phyloP scores from a whole-genome alignment of 2,329 filamentous ascomycete genomes.

The Fusarium metavorans region DNA sequence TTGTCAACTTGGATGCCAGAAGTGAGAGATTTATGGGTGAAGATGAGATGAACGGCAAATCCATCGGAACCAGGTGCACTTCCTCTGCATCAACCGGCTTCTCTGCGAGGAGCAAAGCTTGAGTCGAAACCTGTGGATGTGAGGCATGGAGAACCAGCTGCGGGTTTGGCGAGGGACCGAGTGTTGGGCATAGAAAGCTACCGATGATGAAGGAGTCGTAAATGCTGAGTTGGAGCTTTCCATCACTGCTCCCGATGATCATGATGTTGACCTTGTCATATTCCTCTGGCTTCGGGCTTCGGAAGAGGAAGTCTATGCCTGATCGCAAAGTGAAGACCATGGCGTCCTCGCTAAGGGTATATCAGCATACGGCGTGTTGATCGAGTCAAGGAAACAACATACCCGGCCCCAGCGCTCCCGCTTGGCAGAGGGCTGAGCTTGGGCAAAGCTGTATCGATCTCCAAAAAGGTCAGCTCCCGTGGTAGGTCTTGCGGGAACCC shows the following conservation, averaged over 20 bases:
- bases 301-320: slow-evolving; percentile 78
- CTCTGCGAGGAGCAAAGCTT: slow-evolving; percentile 73
- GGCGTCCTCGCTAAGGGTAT: slow-evolving; percentile 59
- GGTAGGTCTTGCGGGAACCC: slow-evolving; percentile 68
- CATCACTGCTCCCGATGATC: slow-evolving; percentile 78
- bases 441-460: slow-evolving; percentile 81
- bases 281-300: slow-evolving; percentile 70
- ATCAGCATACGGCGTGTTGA: slow-evolving; percentile 9
- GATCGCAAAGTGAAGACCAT: slow-evolving; percentile 76
- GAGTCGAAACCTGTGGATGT: slow-evolving; percentile 80
- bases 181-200: slow-evolving; percentile 65
- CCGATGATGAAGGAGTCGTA: slow-evolving; percentile 89
- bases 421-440: slow-evolving; percentile 78
- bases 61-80: slow-evolving; percentile 76
- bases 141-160: slow-evolving; percentile 73
- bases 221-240: slow-evolving; percentile 80
- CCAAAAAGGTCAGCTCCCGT: slow-evolving; percentile 77
- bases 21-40: slow-evolving; percentile 85
- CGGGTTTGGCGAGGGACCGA: slow-evolving; percentile 36
- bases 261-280: slow-evolving; percentile 84
- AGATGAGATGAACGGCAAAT: slow-evolving; percentile 84
- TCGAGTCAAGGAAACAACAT: slow-evolving; percentile 33
- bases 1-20: slow-evolving; percentile 87
- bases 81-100: slow-evolving; percentile 49
- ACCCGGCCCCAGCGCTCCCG: slow-evolving; percentile 72